Evolutionary conservation across 139 green algal genomes (phyloP).

Genomic region (Spirogloea muscicola): DNA sequence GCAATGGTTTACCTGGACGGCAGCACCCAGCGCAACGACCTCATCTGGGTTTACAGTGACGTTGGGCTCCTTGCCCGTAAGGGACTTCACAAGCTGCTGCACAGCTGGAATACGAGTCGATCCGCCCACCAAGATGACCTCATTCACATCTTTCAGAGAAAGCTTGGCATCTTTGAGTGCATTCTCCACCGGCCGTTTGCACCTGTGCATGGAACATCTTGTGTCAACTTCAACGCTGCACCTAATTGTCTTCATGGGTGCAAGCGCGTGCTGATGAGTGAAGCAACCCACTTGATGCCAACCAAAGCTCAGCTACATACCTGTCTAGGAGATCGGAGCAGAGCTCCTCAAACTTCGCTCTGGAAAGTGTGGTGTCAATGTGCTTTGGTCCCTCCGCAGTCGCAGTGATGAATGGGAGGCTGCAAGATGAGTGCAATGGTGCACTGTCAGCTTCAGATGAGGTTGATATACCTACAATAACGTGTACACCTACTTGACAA

Average conservation of each 20-base stretch:
- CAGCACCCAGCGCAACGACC: conserved; percentile 93
- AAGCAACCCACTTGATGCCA: too few relatives aligned
- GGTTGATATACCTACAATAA: too few relatives aligned
- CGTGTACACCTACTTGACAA: too few relatives aligned
- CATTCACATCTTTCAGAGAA: conserved; percentile 74
- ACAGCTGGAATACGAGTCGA: conserved; percentile 95
- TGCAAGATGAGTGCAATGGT: conserved; percentile 39
- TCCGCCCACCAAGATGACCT: conserved; percentile 78
- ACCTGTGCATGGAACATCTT: too few relatives aligned
- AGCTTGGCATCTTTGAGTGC: conserved; percentile 91
- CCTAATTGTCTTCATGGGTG: too few relatives aligned
- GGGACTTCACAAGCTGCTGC: conserved; percentile 78
- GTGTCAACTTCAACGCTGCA: too few relatives aligned
- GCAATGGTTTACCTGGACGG: conserved; percentile 78
- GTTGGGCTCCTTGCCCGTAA: conserved; percentile 88
- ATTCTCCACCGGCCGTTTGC: conserved; percentile 75
- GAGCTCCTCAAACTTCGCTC: conserved; percentile 92
- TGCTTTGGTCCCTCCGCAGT: conserved; percentile 98
- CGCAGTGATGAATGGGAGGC: conserved; percentile 98
- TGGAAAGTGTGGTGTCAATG: conserved; percentile 86
- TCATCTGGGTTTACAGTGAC: conserved; percentile 97
- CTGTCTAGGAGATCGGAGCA: conserved; percentile 86
- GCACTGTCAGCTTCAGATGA: too few relatives aligned
- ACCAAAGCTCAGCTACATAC: conserved; percentile 36
- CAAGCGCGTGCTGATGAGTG: too few relatives aligned